These are phyloP conservation scores for Botrytis paeoniae DNA, from an alignment of 2,329 filamentous ascomycete species.

Conservation along the genomic window DNA sequence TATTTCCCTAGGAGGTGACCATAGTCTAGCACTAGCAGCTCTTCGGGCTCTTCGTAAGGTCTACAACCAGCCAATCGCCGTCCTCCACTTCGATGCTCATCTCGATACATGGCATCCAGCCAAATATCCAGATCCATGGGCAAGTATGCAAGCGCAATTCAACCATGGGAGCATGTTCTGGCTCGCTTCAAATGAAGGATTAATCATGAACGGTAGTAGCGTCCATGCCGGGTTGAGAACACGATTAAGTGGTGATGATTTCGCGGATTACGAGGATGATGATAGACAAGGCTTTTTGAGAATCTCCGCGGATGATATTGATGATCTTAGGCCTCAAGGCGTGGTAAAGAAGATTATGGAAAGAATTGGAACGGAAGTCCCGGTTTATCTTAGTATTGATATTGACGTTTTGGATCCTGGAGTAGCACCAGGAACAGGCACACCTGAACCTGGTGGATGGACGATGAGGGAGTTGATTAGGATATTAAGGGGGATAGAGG, in stretches of 20 bases:
- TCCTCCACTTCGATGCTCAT: conserved; percentile 69
- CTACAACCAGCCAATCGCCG: conserved; percentile 61
- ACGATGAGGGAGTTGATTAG: conserved; percentile 83
- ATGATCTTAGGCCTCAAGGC: conserved; percentile 71
- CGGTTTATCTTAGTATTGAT: conserved; percentile 78
- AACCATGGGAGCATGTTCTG: conserved; percentile 93
- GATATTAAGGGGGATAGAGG: conserved; percentile 78
- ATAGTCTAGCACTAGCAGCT: conserved; percentile 67
- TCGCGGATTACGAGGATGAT: conserved; percentile 69
- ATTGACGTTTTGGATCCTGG: conserved; percentile 78
- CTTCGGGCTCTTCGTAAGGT: conserved; percentile 62
- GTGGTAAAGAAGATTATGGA: conserved; percentile 69
- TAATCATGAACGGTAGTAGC: conserved; percentile 70
- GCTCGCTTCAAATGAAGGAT: conserved; percentile 76
- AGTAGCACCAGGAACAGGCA: conserved; percentile 72
- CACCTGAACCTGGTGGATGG: conserved; percentile 88
- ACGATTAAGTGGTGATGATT: conserved; percentile 63
- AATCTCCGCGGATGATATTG: conserved; percentile 82
- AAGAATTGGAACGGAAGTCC: conserved; percentile 68
- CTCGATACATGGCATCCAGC: conserved; percentile 42
- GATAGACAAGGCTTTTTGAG: conserved; percentile 73
- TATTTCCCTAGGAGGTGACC: conserved; percentile 70
- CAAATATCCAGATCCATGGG: conserved; percentile 77
- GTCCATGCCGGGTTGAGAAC: conserved; percentile 84
- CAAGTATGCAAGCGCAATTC: conserved; percentile 67